Base-by-base conservation (phyloP, 2,329 filamentous ascomycete species). In the Cryphonectria carpinicola region DNA sequence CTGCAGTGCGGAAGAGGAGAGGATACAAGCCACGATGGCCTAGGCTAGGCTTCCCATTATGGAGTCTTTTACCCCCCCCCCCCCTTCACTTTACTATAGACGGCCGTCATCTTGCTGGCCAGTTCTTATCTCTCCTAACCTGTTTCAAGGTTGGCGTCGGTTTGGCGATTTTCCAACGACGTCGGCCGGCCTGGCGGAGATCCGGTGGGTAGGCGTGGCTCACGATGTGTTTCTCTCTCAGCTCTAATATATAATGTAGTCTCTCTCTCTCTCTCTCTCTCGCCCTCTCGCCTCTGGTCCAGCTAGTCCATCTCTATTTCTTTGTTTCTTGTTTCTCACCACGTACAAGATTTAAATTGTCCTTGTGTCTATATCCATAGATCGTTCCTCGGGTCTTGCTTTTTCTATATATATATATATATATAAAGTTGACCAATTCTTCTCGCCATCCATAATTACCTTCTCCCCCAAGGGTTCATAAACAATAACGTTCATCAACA, bases 401-500 rank as follows among this genome's bases (percentile, higher is more conserved):
- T 32, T 32, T 32, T 32, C 32, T 4, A 28, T 28, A 28, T 28
- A 28, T 28, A 28, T 4, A 28, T 28, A 28, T 28, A 28, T 28
- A 28, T 28, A 28, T 28, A 32, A 4, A 32, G 32, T 32, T 32
- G 32, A 32, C 32, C 32, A 32, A 32, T 32, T 32, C 32, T 32
- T 32, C 32, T 19, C 14, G 17, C 14, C 14, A 22, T 13, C 14
- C 35, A 28, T 25, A n/a, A 7, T 19, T 49, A 3, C n/a, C 39
- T 17, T 3, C 28, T 4, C 41, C 19, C 10, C 1, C n/a, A 7
- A 19, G 14, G 56, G 49, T 35, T 61, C 56, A 25, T 46, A 37
- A n/a, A 39, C n/a, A 11, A 13, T 28, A 13, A 17, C 37, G 39
- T 49, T 43, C 58, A 61, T 73, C 77, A 82, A 75, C 8, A 83